Evolutionary conservation across 78 protist genomes (phyloP), one percentile per base, ranked within the genome.

Genomic region (Dictyostelium discoideum): DNA sequence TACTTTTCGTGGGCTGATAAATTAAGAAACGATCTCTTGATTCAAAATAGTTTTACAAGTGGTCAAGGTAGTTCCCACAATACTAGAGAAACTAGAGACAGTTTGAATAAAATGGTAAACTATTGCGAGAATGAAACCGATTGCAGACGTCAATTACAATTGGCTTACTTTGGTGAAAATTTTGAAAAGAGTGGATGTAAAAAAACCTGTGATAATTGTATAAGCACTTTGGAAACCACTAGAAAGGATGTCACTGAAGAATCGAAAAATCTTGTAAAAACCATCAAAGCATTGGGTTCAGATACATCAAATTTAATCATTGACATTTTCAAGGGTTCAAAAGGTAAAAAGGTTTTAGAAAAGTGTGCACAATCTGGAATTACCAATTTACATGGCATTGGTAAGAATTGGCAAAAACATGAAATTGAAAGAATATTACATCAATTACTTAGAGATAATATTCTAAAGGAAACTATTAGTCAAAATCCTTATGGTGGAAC

Each of bases 51-150:
- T 42, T 18, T 40, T 20, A 2, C 18, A 11, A 26, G 42, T 29
- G 42, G 26, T 8, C 42, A n/a, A 10, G 80, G 42, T 46, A 82
- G 83, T 11, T 10, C 18, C 29, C 16, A 22, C 9, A 77, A 48
- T 39, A 14, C 39, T 24, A 18, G 48, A 22, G 93, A 86, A 40
- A 76, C 40, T n/a, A 87, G 18, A 13, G 94, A 92, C 1, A 85
- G 22, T 24, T 84, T 97, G 1, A 67, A 57, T 39, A 57, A 46
- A 26, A 87, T 97, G 87, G 96, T 96, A 16, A 14, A 26, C 60
- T 97, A 86, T 63, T 97, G 98, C 65, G 95, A 94, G 40, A 96
- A 97, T 67, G 20, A 44, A 22, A 85, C 95, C n/a, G 97, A 96
- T 60, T 96, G 97, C 40, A 24, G 97, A 37, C 39, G 97, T n/a